Conservation (phyloP, 176 grass and related monocot genomes). For the Oropetium thomaeum region DNA sequence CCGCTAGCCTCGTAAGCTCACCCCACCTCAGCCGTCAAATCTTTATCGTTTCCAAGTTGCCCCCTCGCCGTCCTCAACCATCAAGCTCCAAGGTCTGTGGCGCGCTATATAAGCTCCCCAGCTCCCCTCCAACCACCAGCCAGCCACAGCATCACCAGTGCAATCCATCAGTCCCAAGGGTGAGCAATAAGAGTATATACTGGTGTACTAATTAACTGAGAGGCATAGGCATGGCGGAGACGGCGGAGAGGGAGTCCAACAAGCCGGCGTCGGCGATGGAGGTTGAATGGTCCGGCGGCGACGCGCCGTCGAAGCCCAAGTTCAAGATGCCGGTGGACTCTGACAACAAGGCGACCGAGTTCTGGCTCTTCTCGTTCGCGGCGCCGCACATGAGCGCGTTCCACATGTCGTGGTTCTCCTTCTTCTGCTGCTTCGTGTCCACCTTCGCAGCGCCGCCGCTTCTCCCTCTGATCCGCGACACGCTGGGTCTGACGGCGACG, state of each 20-base stretch:
- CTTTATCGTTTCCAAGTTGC: conserved; percentile 13
- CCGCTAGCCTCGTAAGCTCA: conserved; percentile 6
- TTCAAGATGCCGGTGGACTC: conserved; percentile 89
- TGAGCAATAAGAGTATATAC: neutral
- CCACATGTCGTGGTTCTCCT: conserved; percentile 98
- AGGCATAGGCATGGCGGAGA: no score
- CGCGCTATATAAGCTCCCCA: conserved; percentile 12
- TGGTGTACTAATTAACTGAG: neutral
- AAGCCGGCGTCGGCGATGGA: conserved; percentile 34
- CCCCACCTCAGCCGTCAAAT: conserved; percentile 13
- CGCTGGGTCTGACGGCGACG: conserved; percentile 62
- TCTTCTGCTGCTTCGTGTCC: conserved; percentile 96
- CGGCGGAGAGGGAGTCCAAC: neutral
- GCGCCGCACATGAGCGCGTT: conserved; percentile 88
- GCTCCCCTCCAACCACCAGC: no score
- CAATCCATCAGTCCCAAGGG: neutral
- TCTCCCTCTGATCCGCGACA: conserved; percentile 80
- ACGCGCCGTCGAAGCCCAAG: conserved; percentile 23
- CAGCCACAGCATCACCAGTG: neutral
- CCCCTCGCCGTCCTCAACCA: conserved; percentile 37
- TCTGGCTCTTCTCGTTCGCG: conserved; percentile 83
- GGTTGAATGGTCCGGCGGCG: conserved; percentile 12
- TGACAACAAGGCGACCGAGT: conserved; percentile 86
- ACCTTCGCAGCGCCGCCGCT: conserved; percentile 88
- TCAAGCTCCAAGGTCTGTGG: neutral